Conservation (phyloP, 495 filamentous ascomycete species). For the Margaritispora aquatica region DNA sequence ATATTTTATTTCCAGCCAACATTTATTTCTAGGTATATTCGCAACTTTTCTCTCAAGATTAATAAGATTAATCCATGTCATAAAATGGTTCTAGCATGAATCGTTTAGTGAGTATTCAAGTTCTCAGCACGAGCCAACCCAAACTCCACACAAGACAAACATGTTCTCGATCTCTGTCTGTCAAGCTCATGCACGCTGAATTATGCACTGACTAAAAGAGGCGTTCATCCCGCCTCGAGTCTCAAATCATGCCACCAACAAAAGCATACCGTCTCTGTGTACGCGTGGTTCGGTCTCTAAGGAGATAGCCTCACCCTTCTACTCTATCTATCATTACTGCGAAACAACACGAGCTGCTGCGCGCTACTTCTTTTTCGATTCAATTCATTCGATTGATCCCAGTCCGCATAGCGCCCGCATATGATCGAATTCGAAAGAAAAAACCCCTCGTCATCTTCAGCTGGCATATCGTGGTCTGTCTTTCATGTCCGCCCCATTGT, state of each 20-base stretch:
- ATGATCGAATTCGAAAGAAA: not conserved
- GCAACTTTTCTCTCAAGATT: no score
- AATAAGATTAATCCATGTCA: no score
- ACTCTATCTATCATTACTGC: not conserved
- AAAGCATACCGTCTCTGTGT: not conserved
- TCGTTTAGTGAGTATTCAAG: no score
- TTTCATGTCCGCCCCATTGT: not conserved
- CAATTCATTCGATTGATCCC: no score
- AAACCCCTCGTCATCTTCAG: not conserved
- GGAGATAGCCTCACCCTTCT: not conserved
- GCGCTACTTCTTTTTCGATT: no score
- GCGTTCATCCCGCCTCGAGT: not conserved
- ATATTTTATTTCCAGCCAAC: not conserved
- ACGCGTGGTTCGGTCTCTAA: no score
- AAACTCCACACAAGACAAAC: no score
- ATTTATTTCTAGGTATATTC: not conserved
- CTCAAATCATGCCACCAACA: not conserved
- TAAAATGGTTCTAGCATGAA: no score
- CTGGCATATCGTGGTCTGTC: not conserved
- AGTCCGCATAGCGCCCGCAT: not conserved
- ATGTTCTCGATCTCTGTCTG: not conserved
- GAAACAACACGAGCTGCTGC: no score
- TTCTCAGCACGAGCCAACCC: no score
- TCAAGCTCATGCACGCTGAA: not conserved
- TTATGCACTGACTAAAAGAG: not conserved